Evolutionary conservation across 1,284 basidiomycete genomes (phyloP).

Genomic region (Ganoderma sinense): DNA sequence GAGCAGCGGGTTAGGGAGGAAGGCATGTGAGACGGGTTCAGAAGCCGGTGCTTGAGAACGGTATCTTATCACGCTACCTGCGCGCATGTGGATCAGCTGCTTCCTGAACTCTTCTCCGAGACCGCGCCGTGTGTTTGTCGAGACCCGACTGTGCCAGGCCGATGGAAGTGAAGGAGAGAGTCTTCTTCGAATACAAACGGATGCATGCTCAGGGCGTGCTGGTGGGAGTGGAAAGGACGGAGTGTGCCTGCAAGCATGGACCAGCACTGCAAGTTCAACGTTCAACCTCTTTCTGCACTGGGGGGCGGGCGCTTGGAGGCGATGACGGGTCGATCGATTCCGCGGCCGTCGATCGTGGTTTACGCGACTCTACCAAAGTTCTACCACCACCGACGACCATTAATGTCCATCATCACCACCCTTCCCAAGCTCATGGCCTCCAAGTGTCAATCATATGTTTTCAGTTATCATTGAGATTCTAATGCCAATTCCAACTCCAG

Average conservation of each 20-base stretch:
- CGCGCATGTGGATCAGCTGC: conserved; percentile 23
- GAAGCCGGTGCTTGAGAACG: not conserved
- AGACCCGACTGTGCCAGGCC: not conserved
- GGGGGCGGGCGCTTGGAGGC: not conserved
- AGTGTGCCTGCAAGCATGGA: not conserved
- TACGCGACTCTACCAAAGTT: no score
- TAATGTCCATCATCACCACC: not conserved
- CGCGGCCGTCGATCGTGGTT: not conserved
- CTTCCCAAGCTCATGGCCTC: not conserved
- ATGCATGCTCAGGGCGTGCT: conserved; percentile 13
- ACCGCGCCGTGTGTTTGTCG: conserved; percentile 9
- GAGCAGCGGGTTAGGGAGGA: not conserved
- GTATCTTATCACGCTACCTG: conserved; percentile 6
- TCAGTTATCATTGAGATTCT: no score
- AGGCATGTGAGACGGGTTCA: not conserved
- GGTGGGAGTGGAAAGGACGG: conserved; percentile 10
- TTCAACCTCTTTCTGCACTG: no score
- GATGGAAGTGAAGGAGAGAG: not conserved
- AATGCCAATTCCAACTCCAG: no score
- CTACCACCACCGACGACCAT: not conserved
- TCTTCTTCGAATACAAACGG: not conserved
- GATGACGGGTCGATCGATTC: not conserved
- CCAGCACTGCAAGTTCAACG: not conserved
- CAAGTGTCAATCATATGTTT: not conserved
- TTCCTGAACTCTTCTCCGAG: conserved; percentile 17